phyloP scores from a whole-genome alignment of 257 asterid genomes.

The Gynochthodes officinalis region DNA sequence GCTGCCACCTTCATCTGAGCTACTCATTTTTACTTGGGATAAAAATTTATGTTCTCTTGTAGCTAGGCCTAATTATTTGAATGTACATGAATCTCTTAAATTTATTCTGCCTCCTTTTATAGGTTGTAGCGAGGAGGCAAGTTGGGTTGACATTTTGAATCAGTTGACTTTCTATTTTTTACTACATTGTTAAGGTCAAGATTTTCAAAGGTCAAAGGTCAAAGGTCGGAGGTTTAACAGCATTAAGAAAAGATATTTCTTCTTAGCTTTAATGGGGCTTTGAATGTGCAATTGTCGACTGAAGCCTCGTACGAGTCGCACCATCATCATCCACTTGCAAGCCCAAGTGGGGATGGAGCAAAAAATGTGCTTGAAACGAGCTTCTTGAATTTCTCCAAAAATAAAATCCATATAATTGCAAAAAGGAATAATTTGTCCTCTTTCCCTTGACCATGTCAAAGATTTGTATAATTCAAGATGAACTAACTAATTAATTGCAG shows the following conservation, averaged over 20 bases:
- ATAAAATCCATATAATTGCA: too few relatives aligned
- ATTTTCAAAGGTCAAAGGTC: constrained; percentile 27
- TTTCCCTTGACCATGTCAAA: too few relatives aligned
- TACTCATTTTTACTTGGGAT: constrained; percentile 42
- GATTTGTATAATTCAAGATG: too few relatives aligned
- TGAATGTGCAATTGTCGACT: too few relatives aligned
- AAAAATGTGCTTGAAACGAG: background rate
- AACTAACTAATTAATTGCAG: background rate
- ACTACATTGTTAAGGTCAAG: constrained; percentile 1
- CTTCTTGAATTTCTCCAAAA: too few relatives aligned
- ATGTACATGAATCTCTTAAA: background rate
- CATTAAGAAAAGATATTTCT: too few relatives aligned
- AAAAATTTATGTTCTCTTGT: too few relatives aligned
- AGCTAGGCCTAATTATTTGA: background rate
- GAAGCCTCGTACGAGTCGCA: too few relatives aligned
- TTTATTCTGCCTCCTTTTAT: constrained; percentile 23
- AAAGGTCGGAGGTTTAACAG: background rate
- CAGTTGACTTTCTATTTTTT: background rate
- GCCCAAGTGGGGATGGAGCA: background rate
- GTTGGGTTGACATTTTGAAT: constrained; percentile 7
- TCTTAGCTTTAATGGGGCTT: background rate
- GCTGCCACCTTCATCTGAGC: constrained; percentile 36
- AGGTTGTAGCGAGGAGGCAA: constrained; percentile 42
- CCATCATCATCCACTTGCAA: background rate
- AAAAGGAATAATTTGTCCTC: too few relatives aligned